A percentile compares a stretch with the other conserved stretches of the same genome.
These are phyloP conservation scores for Fusarium brachygibbosum DNA, from an alignment of 2,329 filamentous ascomycete genomes.

Conservation along the genomic window DNA sequence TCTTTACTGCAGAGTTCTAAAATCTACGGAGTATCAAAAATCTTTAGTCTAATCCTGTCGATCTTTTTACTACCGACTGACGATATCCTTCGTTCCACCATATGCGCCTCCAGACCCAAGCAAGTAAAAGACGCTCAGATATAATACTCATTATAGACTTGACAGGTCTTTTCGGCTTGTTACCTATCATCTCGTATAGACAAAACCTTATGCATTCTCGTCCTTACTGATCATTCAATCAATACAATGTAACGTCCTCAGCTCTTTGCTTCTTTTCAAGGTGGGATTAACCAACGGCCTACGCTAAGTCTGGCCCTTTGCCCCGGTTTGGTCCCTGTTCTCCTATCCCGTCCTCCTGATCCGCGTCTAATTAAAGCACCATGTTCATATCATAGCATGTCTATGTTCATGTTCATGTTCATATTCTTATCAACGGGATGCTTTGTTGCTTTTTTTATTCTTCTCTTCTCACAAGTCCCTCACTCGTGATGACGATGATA, in stretches of 20 bases:
- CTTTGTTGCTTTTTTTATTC: background rate
- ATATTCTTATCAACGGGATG: constrained; percentile 13
- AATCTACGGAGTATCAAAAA: background rate
- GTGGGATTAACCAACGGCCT: constrained; percentile 10
- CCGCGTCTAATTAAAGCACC: constrained; percentile 41
- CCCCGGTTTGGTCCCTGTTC: constrained; percentile 17
- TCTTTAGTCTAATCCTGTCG: background rate
- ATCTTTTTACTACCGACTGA: constrained; percentile 5
- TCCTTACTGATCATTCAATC: background rate
- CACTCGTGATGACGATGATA: background rate
- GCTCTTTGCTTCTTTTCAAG: constrained; percentile 7
- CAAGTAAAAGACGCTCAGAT: background rate
- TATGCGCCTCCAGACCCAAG: no score
- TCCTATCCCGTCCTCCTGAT: constrained; percentile 38
- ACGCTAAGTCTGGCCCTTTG: background rate
- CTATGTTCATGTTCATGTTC: background rate
- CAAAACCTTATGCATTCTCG: background rate
- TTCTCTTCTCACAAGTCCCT: background rate
- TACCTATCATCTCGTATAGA: constrained; percentile 31
- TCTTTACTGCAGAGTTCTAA: constrained; percentile 10
- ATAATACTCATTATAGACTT: constrained; percentile 2
- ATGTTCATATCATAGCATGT: constrained; percentile 4
- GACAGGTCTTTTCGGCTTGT: constrained; percentile 29
- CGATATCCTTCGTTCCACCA: constrained; percentile 32
- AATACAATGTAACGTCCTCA: background rate